Conservation (phyloP, 495 filamentous ascomycete species). For the Podospora comata region DNA sequence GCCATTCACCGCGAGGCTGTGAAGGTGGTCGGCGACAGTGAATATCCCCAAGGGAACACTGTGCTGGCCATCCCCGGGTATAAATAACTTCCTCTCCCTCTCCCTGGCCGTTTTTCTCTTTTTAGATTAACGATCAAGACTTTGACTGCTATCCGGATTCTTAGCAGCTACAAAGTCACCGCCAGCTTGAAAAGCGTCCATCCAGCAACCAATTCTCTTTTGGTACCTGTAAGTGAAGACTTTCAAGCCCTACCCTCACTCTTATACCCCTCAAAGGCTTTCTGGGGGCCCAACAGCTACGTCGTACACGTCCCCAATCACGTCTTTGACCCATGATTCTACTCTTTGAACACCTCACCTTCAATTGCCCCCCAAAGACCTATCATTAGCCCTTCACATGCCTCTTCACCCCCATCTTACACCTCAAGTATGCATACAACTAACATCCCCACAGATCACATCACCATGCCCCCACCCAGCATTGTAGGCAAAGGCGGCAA, state of each 20-base stretch:
- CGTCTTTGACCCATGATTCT: background rate
- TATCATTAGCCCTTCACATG: background rate
- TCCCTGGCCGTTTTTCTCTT: background rate
- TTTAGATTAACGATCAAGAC: background rate
- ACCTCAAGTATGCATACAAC: background rate
- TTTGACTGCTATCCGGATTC: background rate
- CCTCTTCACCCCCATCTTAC: background rate
- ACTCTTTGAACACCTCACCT: background rate
- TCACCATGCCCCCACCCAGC: background rate
- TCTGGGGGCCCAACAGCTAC: background rate
- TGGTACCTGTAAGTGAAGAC: background rate
- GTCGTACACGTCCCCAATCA: background rate
- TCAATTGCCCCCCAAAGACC: background rate
- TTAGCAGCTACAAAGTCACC: background rate
- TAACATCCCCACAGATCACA: background rate
- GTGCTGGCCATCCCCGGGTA: background rate
- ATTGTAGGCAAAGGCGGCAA: constrained; percentile 30
- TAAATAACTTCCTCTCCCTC: background rate
- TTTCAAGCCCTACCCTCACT: background rate
- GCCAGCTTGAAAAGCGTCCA: background rate
- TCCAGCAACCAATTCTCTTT: background rate
- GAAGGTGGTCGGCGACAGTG: background rate
- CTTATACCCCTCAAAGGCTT: background rate
- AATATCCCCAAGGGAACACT: background rate
- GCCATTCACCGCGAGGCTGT: background rate